Base-by-base conservation (phyloP, 2,329 filamentous ascomycete species). In the Xylaria sp. region DNA sequence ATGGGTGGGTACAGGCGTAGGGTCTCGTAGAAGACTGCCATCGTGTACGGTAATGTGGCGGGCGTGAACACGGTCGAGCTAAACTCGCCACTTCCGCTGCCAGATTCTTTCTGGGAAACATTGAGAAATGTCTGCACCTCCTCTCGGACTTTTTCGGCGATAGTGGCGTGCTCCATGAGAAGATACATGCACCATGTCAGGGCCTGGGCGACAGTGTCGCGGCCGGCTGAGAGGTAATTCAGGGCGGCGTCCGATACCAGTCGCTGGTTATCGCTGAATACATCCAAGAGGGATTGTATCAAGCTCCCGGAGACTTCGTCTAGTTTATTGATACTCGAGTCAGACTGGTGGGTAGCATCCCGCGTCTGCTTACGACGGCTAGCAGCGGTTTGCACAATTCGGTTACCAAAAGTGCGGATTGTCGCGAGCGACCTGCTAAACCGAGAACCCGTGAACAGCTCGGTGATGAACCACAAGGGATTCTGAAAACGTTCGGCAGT, bases 401-500 rank as follows among this genome's bases (percentile, higher is more conserved):
- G 71, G 2, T 71, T 67, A n/a, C 85, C 84, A 61, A 84, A 86
- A 0, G 70, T 70, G 54, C 80, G 82, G 40, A 88, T 77, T 5
- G 73, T 70, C 17, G 66, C 59, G 2, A 87, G 68, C 1, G 82
- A 78, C 3, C 69, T 69, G 51, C 80, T 77, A 45, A 88, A 75
- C 21, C 66, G 71, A 13, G 63, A 57, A 2, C 81, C 77, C 2
- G 77, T 71, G n/a, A 86, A 66, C 0, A 78, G 53, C 62, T 88
- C 85, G 1, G 81, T 87, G 41, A 86, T 22, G 37, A 72, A 74
- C 82, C 84, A 88, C 0, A 88, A 70, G 0, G 85, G 85, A 57
- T 88, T 88, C 65, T 88, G 85, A 54, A 88, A 87, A 4, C 85
- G 78, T 46, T 83, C 76, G 2, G 83, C 82, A 0, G 82, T 86